These are phyloP conservation scores for Sclerotinia nivalis DNA, from an alignment of 2,329 filamentous ascomycete genomes.

Conservation along the genomic window DNA sequence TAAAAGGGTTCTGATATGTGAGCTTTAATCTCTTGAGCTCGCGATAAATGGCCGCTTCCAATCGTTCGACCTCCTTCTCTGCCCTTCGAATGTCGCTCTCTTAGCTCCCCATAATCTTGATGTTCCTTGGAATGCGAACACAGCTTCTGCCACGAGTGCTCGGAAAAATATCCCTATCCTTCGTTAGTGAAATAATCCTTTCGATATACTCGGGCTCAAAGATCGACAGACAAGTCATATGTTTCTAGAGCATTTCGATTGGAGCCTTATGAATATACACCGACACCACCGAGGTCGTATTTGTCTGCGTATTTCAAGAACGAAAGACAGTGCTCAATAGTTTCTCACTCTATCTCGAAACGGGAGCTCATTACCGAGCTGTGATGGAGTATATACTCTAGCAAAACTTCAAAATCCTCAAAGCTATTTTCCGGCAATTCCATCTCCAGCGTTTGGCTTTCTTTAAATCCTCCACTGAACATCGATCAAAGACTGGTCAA, in stretches of 20 bases:
- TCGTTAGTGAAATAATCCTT: neutral
- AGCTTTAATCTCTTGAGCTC: neutral
- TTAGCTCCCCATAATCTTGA: fast-evolving
- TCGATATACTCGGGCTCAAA: neutral
- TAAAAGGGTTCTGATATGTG: neutral
- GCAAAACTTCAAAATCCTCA: neutral
- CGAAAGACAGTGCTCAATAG: neutral
- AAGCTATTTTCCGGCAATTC: constrained; percentile 10
- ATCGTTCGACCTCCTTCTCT: neutral
- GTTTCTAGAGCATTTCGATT: neutral
- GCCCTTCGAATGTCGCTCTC: too few relatives aligned
- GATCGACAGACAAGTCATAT: fast-evolving
- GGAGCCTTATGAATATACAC: neutral
- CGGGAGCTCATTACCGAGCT: neutral
- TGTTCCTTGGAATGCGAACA: neutral
- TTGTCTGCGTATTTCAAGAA: neutral
- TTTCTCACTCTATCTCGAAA: too few relatives aligned
- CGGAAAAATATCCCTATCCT: neutral
- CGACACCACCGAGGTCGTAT: neutral
- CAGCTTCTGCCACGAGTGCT: neutral
- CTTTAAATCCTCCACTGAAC: constrained; percentile 25
- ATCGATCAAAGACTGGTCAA: constrained; percentile 26
- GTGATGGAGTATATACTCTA: neutral
- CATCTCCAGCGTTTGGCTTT: constrained; percentile 23
- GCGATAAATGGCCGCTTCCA: neutral